Conservation (phyloP, 2,329 filamentous ascomycete genomes). For the Alternaria longipes region DNA sequence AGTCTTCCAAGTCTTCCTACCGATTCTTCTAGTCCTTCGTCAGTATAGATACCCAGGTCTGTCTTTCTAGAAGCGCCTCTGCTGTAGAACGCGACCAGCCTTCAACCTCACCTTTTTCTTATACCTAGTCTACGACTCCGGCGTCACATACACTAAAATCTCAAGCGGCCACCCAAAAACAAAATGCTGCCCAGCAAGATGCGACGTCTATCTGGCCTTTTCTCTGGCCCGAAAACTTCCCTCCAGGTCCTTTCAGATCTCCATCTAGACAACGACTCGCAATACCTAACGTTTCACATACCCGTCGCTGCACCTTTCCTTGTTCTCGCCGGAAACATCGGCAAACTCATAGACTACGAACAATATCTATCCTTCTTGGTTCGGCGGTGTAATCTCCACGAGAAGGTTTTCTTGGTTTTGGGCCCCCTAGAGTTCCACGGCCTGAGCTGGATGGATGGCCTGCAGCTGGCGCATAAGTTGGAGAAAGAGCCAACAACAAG, state of each 20-base stretch:
- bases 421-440: constrained; percentile 43
- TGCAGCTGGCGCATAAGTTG: constrained; percentile 38
- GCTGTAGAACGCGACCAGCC: background rate
- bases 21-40: background rate
- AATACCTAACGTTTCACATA: constrained; percentile 46
- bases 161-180: background rate
- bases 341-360: constrained; percentile 44
- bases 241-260: constrained; percentile 48
- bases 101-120: too few species aligned
- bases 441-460: constrained; percentile 31
- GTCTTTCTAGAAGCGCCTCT: background rate
- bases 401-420: constrained; percentile 42
- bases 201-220: constrained; percentile 37
- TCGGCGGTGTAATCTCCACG: constrained; percentile 40
- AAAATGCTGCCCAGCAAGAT: constrained; percentile 22
- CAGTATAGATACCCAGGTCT: background rate
- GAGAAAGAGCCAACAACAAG: constrained; percentile 37
- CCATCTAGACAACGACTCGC: constrained; percentile 38
- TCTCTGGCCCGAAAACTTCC: constrained; percentile 33
- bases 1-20: background rate
- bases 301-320: constrained; percentile 39
- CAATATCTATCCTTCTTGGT: constrained; percentile 43
- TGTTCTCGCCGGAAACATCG: constrained; percentile 45
- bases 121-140: background rate
- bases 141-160: background rate